A percentile compares a stretch with the other conserved stretches of the same genome.
phyloP scores from a whole-genome alignment of 345 rosid genomes.

The Eucalyptus marginata region DNA sequence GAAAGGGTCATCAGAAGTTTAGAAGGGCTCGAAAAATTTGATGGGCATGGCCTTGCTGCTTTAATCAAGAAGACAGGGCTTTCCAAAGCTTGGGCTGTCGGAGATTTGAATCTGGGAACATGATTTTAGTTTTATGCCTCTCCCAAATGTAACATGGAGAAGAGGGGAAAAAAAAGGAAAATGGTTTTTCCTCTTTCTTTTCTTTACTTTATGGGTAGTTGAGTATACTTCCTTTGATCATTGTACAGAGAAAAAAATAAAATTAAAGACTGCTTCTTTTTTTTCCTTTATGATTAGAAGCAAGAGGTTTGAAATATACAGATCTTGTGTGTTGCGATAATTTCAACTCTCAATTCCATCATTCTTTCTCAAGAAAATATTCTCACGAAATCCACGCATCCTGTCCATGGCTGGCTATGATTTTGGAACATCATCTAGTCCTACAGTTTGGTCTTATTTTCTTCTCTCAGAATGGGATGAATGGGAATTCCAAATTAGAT shows the following conservation, averaged over 20 bases:
- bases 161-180: background rate
- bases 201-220: background rate
- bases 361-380: background rate
- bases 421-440: background rate
- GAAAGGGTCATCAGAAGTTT: conserved; percentile 49
- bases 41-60: background rate
- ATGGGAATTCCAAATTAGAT: background rate
- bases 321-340: background rate
- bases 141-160: background rate
- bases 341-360: background rate
- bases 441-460: background rate
- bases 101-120: background rate
- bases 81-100: background rate
- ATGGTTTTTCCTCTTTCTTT: background rate
- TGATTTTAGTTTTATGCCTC: background rate
- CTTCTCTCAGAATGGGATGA: background rate
- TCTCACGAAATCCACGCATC: background rate
- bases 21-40: background rate
- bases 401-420: background rate
- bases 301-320: background rate
- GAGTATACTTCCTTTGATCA: background rate
- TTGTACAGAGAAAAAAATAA: background rate
- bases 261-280: background rate
- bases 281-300: background rate
- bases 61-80: background rate